Base-by-base conservation (phyloP, 257 asterid species). In the Penstemon newberryi region DNA sequence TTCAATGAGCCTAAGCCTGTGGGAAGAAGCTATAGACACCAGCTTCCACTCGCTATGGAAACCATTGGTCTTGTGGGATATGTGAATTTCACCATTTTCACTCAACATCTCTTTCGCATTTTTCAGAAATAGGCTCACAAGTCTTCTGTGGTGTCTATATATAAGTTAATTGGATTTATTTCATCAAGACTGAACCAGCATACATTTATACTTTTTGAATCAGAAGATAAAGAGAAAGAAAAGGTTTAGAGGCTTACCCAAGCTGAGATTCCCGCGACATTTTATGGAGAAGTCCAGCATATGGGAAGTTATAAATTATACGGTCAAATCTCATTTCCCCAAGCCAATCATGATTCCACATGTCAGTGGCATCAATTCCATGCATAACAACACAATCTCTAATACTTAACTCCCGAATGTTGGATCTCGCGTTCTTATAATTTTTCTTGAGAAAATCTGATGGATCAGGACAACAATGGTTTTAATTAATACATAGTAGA, bases 281-380 rank as follows among this genome's bases (percentile, higher is more conserved):
- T 0, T 43, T 46, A 8, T 59, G 63, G 73, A 78, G 60, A 38
- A 73, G 73, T 8, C 82, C 82, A 9, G 82, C 82, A 18, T 19
- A 74, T 7, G 92, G 92, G 55, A 83, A 80, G 77, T 84, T 86
- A 64, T 9, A 86, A 19, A 86, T 36, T 9, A 84, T 83, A 1
- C 89, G 86, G 50, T 84, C 82, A 8, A 81, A 86, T 8, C 44
- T 76, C 8, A 77, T 15, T 15, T 47, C 54, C 5, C 61, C 47
- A 0, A 84, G 81, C 54, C 57, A 46, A 15, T 56, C 4, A 54
- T 80, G 74, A 4, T 6, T 43, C 46, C 68, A 56, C 73, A 86
- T 81, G 9, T 63, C 13, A n/a, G 78, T 80, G 6, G 84, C 92
- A 58, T 84, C 72, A 25, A 84, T 73, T 15, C 61, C 74, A 53